These are phyloP conservation scores for Huntiella savannae DNA, from an alignment of 2,329 filamentous ascomycete species.

Conservation along the genomic window DNA sequence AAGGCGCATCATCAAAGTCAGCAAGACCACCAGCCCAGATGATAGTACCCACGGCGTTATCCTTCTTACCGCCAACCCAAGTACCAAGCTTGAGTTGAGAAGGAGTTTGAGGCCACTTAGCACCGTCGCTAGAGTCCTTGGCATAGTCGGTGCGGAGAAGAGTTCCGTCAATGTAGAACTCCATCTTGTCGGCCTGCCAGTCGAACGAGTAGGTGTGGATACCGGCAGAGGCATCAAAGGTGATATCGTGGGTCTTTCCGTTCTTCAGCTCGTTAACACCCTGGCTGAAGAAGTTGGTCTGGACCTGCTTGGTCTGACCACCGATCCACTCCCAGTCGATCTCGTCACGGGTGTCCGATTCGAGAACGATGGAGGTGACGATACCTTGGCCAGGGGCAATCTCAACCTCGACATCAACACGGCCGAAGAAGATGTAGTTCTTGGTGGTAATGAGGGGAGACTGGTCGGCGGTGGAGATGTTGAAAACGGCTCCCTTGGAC, in stretches of 20 bases:
- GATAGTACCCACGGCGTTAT: slow-evolving; percentile 37
- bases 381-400: slow-evolving; percentile 55
- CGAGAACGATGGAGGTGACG: slow-evolving; percentile 56
- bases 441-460: slow-evolving; percentile 45
- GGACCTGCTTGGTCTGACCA: slow-evolving; percentile 45
- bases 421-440: slow-evolving; percentile 76
- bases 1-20: slow-evolving; percentile 32
- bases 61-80: slow-evolving; percentile 30
- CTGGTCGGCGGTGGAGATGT: slow-evolving; percentile 37
- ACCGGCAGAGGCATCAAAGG: slow-evolving; percentile 19
- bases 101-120: slow-evolving; percentile 46
- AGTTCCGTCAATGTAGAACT: slow-evolving; percentile 38
- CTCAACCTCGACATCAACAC: slow-evolving; percentile 50
- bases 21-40: slow-evolving; percentile 50
- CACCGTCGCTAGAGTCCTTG: slow-evolving; percentile 23
- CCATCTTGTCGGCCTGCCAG: slow-evolving; percentile 40
- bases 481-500: slow-evolving; percentile 20
- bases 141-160: slow-evolving; percentile 28
- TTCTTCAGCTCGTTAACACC: slow-evolving; percentile 35
- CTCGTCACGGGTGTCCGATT: slow-evolving; percentile 61
- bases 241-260: slow-evolving; percentile 29
- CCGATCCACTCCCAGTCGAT: slow-evolving; percentile 58
- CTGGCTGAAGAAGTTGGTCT: slow-evolving; percentile 69
- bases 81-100: slow-evolving; percentile 46
- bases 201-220: slow-evolving; percentile 49